Evolutionary conservation across 2,329 filamentous ascomycete species (phyloP), one percentile per base, ranked within the genome.

Genomic region (Aspergillus tamarii): DNA sequence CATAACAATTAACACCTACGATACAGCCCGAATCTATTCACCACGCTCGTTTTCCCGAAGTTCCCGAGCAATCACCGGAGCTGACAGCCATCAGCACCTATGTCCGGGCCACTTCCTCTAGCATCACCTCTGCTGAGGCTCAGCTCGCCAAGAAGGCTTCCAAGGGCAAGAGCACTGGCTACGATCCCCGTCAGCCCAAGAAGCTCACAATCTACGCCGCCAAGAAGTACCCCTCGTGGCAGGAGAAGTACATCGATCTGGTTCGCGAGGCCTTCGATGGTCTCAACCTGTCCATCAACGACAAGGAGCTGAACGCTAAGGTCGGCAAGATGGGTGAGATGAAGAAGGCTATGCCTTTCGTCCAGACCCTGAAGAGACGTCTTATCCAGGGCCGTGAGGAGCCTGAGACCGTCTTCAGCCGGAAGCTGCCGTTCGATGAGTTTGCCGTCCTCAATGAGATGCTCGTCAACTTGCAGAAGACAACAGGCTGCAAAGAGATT

Each of bases 291-390:
- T 81, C 83, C 11, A 80, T 91, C 68, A 89, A 96, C 74, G 92
- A 96, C 77, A 96, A 96, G 83, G 88, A 87, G 62, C 83, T 97
- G 54, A 91, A 89, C 72, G 89, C 88, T 69, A 87, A 89, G 74
- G 89, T 97, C 63, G 88, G 88, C 70, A 96, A 96, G 84, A 84
- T 93, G 74, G 89, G 88, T 50, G 79, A 81, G 67, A 93, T 93
- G 86, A 99, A 98, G 88, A 95, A 96, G 82, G 94, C 93, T 2
- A 98, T 98, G 94, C 95, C 95, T 0, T 98, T 97, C 74, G 89
- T 97, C 57, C 94, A 98, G 81, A 81, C 78, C 8, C 83, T 98
- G 64, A 97, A 97, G 89, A 91, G 87, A 78, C 88, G 92, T 59
- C 86, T 99, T 61, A 84, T 93, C 62, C 76, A 77, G 43, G 84